Evolutionary conservation across 2,329 filamentous ascomycete species (phyloP).

Genomic region (Uncinocarpus reesii): DNA sequence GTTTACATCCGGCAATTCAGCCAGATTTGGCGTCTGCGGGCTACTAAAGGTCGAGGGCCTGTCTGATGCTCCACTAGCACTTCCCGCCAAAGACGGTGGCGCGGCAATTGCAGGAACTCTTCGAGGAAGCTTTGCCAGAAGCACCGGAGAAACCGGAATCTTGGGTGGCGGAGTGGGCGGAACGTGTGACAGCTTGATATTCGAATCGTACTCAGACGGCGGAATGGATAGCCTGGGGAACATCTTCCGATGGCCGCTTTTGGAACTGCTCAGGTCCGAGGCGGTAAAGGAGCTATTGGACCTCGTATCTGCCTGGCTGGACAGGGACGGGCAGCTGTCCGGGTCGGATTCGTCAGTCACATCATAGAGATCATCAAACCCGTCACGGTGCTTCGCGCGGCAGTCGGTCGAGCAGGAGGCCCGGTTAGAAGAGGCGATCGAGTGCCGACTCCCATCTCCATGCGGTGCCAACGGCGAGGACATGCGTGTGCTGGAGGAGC

Average conservation of each 20-base stretch:
- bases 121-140: slow-evolving; percentile 60
- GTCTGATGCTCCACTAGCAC: slow-evolving; percentile 65
- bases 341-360: slow-evolving; percentile 55
- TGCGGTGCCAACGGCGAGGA: slow-evolving; percentile 1
- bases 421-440: slow-evolving; percentile 2
- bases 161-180: slow-evolving; percentile 42
- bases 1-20: slow-evolving; percentile 45
- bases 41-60: slow-evolving; percentile 71
- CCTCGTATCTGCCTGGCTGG: slow-evolving; percentile 35
- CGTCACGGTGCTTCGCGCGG: slow-evolving; percentile 22
- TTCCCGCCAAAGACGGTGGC: slow-evolving; percentile 76
- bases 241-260: slow-evolving; percentile 37
- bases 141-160: slow-evolving; percentile 65
- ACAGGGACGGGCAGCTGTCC: slow-evolving; percentile 49
- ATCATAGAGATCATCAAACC: slow-evolving; percentile 82
- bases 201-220: slow-evolving; percentile 39
- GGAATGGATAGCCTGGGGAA: slow-evolving; percentile 52
- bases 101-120: slow-evolving; percentile 65
- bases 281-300: slow-evolving; percentile 31
- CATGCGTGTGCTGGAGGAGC: neutral
- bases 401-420: neutral
- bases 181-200: slow-evolving; percentile 43
- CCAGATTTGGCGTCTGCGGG: slow-evolving; percentile 70
- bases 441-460: slow-evolving; percentile 2
- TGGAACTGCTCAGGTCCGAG: slow-evolving; percentile 24